These are phyloP conservation scores for Euphorbia celastroides DNA, from an alignment of 441 rosid genomes.

Conservation along the genomic window DNA sequence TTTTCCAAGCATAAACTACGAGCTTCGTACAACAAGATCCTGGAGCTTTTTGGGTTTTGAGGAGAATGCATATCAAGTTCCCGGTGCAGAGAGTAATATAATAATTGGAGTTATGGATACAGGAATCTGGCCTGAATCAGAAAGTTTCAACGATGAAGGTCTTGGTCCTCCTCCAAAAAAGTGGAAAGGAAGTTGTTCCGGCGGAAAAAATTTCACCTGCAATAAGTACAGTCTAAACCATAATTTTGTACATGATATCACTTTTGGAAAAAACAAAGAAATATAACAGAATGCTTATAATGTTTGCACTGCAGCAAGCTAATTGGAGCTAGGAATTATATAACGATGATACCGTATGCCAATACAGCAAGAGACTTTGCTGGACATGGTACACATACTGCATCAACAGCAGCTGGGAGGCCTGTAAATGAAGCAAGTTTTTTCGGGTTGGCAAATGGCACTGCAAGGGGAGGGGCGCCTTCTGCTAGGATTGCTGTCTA, in stretches of 20 bases:
- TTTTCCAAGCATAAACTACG: conserved; percentile 34
- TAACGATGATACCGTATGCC: too few relatives aligned
- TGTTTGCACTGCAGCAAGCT: not conserved
- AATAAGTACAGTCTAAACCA: conserved; percentile 33
- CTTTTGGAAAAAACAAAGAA: not conserved
- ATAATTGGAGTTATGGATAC: conserved; percentile 38
- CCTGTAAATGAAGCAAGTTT: not conserved
- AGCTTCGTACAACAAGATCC: conserved; percentile 47
- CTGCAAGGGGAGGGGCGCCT: conserved; percentile 8
- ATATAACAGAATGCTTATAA: not conserved
- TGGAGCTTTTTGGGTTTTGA: conserved; percentile 50
- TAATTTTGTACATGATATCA: not conserved
- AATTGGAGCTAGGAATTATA: conserved; percentile 1
- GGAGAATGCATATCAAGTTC: conserved; percentile 11
- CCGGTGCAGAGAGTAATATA: conserved; percentile 23
- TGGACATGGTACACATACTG: conserved; percentile 9
- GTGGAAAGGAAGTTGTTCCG: conserved; percentile 51
- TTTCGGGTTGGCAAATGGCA: conserved; percentile 1
- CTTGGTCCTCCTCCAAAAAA: conserved; percentile 48
- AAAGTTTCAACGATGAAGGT: conserved; percentile 22
- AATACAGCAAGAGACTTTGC: conserved; percentile 2
- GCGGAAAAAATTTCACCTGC: conserved; percentile 50
- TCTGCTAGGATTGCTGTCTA: conserved; percentile 9
- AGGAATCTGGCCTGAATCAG: conserved; percentile 39
- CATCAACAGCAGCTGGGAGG: conserved; percentile 12